Evolutionary conservation across 2,329 filamentous ascomycete species (phyloP).

Genomic region (Emergomyces pasteurianus): DNA sequence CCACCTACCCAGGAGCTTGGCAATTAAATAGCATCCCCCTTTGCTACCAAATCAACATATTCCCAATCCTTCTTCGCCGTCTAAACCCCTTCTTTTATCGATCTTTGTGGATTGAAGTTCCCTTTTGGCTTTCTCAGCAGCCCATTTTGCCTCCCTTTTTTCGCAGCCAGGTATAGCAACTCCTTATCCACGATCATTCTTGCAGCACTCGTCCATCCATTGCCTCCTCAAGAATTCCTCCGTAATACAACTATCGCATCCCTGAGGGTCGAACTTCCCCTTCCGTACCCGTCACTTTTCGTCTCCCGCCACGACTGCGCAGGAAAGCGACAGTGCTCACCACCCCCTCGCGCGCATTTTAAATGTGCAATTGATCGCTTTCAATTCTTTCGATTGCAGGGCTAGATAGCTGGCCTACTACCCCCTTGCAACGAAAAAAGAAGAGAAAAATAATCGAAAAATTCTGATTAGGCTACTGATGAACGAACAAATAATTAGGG

Average conservation of each 20-base stretch:
- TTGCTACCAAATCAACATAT: background rate
- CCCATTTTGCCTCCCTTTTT: background rate
- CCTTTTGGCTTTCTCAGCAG: background rate
- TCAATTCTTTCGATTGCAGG: background rate
- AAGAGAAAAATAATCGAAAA: background rate
- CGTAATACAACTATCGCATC: background rate
- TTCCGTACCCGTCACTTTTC: background rate
- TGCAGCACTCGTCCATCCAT: background rate
- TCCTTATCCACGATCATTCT: background rate
- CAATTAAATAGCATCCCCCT: background rate
- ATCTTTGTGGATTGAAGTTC: background rate
- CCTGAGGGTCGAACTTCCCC: background rate
- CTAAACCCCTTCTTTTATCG: background rate
- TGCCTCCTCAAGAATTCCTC: background rate
- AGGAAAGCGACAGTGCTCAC: background rate
- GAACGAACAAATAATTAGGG: background rate
- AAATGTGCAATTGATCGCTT: background rate
- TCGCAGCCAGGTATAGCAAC: background rate
- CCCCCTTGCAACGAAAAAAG: background rate
- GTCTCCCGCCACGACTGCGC: background rate
- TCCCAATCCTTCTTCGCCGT: background rate
- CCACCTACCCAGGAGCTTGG: background rate
- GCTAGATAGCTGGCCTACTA: slow-evolving; percentile 3
- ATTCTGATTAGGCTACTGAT: background rate
- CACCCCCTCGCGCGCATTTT: background rate